phyloP scores from a whole-genome alignment of 768 basidiomycete species.

The Lactifluus piperatus region DNA sequence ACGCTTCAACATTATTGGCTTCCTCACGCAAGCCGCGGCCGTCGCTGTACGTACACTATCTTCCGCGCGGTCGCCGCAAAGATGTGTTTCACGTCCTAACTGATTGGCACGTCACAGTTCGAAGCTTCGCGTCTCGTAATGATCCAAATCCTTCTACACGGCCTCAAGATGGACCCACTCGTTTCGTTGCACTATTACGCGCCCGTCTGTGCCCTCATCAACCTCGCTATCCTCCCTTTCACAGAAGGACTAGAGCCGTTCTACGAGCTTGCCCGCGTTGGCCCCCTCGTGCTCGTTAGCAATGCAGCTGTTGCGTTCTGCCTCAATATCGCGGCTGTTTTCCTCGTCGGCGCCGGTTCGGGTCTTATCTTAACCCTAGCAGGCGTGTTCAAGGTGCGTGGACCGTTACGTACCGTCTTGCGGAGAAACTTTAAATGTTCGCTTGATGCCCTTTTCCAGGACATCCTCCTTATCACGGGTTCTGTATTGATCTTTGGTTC shows the following conservation, averaged over 20 bases:
- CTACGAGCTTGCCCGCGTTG: conserved; percentile 45
- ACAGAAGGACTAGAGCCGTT: conserved; percentile 89
- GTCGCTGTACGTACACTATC: conserved; percentile 54
- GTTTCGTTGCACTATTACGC: conserved; percentile 96
- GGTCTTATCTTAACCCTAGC: conserved; percentile 88
- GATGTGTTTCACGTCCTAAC: background rate
- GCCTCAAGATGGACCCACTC: conserved; percentile 95
- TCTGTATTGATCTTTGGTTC: conserved; percentile 82
- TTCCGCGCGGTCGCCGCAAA: background rate
- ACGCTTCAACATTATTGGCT: conserved; percentile 77
- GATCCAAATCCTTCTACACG: conserved; percentile 91
- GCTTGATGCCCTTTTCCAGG: conserved; percentile 36
- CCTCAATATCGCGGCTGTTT: conserved; percentile 89
- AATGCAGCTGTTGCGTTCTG: conserved; percentile 87
- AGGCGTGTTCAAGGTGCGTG: conserved; percentile 78
- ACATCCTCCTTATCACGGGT: conserved; percentile 88
- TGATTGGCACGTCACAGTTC: conserved; percentile 41
- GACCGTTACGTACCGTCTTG: background rate
- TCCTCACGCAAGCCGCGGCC: conserved; percentile 79
- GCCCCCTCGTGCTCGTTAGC: conserved; percentile 57
- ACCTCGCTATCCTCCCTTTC: conserved; percentile 78
- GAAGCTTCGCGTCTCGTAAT: conserved; percentile 92
- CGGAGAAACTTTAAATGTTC: background rate
- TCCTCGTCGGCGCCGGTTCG: conserved; percentile 81
- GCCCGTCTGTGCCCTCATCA: conserved; percentile 88